Conservation (phyloP, 2,329 filamentous ascomycete species). For the Cladosporium sphaerospermum region DNA sequence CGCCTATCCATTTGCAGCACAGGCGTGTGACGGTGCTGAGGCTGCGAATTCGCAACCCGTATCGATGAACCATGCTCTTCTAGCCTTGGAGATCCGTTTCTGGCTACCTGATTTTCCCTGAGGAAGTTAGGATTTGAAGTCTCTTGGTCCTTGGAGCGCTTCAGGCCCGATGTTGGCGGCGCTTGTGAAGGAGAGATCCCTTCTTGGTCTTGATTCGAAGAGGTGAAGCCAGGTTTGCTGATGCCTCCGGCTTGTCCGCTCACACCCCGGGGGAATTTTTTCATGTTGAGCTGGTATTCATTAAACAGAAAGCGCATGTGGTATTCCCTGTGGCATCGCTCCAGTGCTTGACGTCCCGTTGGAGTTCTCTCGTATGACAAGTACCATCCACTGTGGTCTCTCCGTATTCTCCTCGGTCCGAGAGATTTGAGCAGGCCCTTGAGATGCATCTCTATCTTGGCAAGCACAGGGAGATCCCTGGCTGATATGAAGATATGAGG, state of each 20-base stretch:
- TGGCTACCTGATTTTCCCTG: too few relatives aligned
- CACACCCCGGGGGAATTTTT: conserved; percentile 10
- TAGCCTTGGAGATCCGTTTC: too few relatives aligned
- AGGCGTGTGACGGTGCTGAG: too few relatives aligned
- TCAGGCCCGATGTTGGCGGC: too few relatives aligned
- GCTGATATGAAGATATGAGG: conserved; percentile 25
- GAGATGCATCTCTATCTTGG: conserved; percentile 16
- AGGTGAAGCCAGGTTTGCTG: background rate
- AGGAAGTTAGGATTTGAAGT: background rate
- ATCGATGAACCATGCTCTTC: too few relatives aligned
- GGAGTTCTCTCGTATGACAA: conserved; percentile 16
- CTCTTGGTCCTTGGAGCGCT: background rate
- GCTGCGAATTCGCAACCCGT: too few relatives aligned
- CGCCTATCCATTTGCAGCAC: too few relatives aligned
- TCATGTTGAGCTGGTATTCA: conserved; percentile 13
- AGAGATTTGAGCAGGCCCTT: conserved; percentile 6
- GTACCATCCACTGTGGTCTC: conserved; percentile 23
- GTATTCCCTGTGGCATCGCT: conserved; percentile 10
- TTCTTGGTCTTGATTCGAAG: too few relatives aligned
- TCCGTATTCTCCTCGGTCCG: conserved; percentile 9
- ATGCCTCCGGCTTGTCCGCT: too few relatives aligned
- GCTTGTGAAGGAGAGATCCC: too few relatives aligned
- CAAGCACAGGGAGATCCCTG: conserved; percentile 13
- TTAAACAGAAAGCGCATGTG: conserved; percentile 12
- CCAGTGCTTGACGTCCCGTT: conserved; percentile 3